phyloP scores from a whole-genome alignment of 495 filamentous ascomycete species.

The Articulospora tetracladia region DNA sequence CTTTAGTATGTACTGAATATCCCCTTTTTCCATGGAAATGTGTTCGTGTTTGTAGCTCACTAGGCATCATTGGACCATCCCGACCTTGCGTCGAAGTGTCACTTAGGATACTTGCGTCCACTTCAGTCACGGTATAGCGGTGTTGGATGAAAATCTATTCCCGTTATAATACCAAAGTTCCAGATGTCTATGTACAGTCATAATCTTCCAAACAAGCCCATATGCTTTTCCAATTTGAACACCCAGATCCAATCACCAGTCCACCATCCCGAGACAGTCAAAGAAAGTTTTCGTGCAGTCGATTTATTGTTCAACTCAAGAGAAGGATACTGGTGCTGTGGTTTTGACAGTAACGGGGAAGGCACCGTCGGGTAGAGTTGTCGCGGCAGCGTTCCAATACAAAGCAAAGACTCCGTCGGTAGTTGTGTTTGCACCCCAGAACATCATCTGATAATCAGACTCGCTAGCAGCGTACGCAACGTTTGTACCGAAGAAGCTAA shows the following conservation, averaged over 20 bases:
- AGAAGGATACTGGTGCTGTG: not conserved
- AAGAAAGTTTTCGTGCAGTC: not conserved
- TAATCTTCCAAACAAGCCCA: too few species aligned
- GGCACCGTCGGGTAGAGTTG: not conserved
- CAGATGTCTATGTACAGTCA: too few species aligned
- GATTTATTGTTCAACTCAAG: not conserved
- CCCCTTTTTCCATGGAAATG: too few species aligned
- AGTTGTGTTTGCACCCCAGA: not conserved
- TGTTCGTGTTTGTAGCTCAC: too few species aligned
- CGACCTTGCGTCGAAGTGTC: too few species aligned
- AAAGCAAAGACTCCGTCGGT: not conserved
- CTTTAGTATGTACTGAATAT: too few species aligned
- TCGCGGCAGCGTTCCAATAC: not conserved
- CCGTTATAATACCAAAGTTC: too few species aligned
- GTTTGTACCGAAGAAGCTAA: constrained; percentile 15
- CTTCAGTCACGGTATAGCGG: too few species aligned
- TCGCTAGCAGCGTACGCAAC: constrained; percentile 12
- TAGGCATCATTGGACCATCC: too few species aligned
- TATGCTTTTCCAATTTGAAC: too few species aligned
- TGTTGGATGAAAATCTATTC: too few species aligned
- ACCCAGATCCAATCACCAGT: not conserved
- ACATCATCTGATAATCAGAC: not conserved
- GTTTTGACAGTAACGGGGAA: constrained; percentile 4
- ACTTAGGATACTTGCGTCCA: too few species aligned
- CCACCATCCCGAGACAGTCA: not conserved